A percentile compares a stretch with the other conserved stretches of the same genome.
phyloP scores from a whole-genome alignment of 306 rosid species.

The Acacia crassicarpa region DNA sequence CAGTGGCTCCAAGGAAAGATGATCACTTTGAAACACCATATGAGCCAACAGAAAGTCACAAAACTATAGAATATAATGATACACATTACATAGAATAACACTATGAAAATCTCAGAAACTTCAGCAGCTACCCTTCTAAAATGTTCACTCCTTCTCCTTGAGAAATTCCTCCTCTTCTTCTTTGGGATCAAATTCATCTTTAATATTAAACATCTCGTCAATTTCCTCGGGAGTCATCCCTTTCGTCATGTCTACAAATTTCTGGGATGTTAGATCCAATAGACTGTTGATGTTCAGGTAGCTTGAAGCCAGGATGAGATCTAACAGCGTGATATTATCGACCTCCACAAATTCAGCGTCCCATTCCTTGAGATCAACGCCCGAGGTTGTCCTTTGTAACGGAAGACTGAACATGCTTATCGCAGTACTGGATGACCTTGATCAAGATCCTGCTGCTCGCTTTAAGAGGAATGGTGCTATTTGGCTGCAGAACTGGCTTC shows the following conservation, averaged over 20 bases:
- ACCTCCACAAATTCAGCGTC: conserved; percentile 54
- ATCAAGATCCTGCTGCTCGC: conserved; percentile 31
- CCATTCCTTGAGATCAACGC: conserved; percentile 42
- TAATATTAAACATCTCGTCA: conserved; percentile 47
- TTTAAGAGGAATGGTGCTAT: conserved; percentile 41
- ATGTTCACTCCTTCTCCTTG: conserved; percentile 53
- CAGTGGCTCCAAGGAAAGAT: not conserved
- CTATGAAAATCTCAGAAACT: not conserved
- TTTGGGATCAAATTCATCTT: conserved; percentile 46
- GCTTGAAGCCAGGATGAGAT: conserved; percentile 54
- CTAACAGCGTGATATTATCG: conserved; percentile 53
- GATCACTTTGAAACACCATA: not conserved
- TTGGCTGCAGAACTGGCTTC: conserved; percentile 45
- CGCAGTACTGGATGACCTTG: conserved; percentile 65
- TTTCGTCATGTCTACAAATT: conserved; percentile 49
- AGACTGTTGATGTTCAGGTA: conserved; percentile 56
- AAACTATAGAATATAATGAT: not conserved
- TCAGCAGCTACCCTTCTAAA: conserved; percentile 6
- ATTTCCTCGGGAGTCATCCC: conserved; percentile 60
- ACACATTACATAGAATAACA: not conserved
- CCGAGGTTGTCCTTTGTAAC: not conserved
- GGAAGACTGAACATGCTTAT: conserved; percentile 45
- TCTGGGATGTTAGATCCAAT: conserved; percentile 38
- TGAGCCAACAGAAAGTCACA: not conserved
- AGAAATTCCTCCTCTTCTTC: conserved; percentile 49